phyloP scores from a whole-genome alignment of 306 rosid genomes.

The Castanea sativa region DNA sequence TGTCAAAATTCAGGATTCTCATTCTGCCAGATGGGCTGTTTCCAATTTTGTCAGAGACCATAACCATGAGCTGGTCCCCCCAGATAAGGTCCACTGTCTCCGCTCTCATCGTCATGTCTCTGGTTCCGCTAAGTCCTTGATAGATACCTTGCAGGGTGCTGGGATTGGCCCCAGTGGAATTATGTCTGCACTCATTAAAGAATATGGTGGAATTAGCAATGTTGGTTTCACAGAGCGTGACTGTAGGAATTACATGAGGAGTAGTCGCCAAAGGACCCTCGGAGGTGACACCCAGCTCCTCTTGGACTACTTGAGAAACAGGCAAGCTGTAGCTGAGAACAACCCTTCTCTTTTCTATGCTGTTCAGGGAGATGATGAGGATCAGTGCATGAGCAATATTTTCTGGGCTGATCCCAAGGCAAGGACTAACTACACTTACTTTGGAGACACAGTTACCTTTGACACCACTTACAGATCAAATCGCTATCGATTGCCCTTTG shows the following conservation, averaged over 20 bases:
- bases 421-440: slow-evolving; percentile 30
- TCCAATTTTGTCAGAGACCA: slow-evolving; percentile 33
- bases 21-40: slow-evolving; percentile 39
- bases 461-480: slow-evolving; percentile 39
- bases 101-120: slow-evolving; percentile 40
- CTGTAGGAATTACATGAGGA: slow-evolving; percentile 40
- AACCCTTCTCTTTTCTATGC: slow-evolving; percentile 30
- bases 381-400: slow-evolving; percentile 32
- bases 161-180: slow-evolving; percentile 42
- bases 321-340: slow-evolving; percentile 18
- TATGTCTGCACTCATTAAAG: slow-evolving; percentile 38
- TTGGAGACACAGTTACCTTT: slow-evolving; percentile 37
- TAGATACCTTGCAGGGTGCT: slow-evolving; percentile 41
- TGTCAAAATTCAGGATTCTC: slow-evolving; percentile 47
- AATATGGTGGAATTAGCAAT: slow-evolving; percentile 35
- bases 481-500: slow-evolving; percentile 37
- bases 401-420: slow-evolving; percentile 37
- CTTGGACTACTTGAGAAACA: slow-evolving; percentile 35
- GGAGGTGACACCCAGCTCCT: slow-evolving; percentile 34
- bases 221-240: slow-evolving; percentile 37
- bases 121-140: slow-evolving; percentile 28
- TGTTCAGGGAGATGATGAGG: slow-evolving; percentile 35
- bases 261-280: slow-evolving; percentile 33
- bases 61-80: slow-evolving; percentile 38
- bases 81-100: slow-evolving; percentile 34